These are phyloP conservation scores for Blastomyces emzantsi DNA, from an alignment of 2,329 filamentous ascomycete species.

Conservation along the genomic window DNA sequence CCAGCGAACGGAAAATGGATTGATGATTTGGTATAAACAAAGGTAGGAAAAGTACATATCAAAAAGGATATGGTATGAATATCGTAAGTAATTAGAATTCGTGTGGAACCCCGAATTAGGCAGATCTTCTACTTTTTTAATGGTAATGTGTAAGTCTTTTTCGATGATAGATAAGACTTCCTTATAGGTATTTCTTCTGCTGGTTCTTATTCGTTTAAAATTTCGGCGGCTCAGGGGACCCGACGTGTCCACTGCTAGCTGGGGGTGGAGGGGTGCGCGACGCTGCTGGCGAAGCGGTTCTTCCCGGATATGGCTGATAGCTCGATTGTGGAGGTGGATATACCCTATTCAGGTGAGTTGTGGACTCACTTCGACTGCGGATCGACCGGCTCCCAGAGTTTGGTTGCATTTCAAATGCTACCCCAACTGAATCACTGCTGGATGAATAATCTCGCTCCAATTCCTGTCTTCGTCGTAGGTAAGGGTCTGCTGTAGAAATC, in stretches of 20 bases:
- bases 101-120: no score
- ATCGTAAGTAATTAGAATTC: no score
- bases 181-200: no score
- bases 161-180: no score
- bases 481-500: conserved; percentile 15
- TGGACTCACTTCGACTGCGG: conserved; percentile 5
- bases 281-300: not conserved
- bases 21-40: no score
- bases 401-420: conserved; percentile 31
- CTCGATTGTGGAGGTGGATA: conserved; percentile 9
- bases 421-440: conserved; percentile 22
- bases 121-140: no score
- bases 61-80: no score
- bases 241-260: not conserved
- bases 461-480: conserved; percentile 22
- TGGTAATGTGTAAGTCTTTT: no score
- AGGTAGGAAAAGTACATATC: no score
- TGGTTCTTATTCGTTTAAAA: not conserved
- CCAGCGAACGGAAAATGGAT: no score
- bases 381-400: conserved; percentile 17
- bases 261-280: not conserved
- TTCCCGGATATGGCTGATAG: conserved; percentile 17
- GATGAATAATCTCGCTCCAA: conserved; percentile 27
- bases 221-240: not conserved
- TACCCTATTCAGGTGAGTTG: conserved; percentile 9